phyloP scores from a whole-genome alignment of 2,329 filamentous ascomycete species.

The Alternaria incomplexa region DNA sequence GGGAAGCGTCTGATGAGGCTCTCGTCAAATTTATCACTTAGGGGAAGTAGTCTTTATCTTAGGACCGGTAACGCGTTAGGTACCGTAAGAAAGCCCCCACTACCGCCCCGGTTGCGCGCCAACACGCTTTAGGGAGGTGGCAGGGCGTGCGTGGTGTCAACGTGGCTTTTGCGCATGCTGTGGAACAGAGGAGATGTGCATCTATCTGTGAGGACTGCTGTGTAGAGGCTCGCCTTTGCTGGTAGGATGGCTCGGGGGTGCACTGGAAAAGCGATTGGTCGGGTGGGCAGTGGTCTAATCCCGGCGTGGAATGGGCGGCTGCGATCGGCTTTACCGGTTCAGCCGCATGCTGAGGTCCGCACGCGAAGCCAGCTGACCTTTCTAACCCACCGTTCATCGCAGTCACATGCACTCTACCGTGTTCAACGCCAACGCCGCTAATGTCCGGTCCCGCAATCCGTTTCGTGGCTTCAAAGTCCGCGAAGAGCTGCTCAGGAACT shows the following conservation, averaged over 20 bases:
- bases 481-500: constrained; percentile 8
- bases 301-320: constrained; percentile 6
- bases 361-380: constrained; percentile 18
- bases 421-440: neutral
- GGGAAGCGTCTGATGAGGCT: constrained; percentile 31
- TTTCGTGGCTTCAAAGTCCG: constrained; percentile 32
- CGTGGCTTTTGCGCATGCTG: neutral
- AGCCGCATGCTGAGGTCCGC: neutral
- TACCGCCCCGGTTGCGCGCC: constrained; percentile 7
- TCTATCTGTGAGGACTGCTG: neutral
- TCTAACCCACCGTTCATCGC: neutral
- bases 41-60: constrained; percentile 33
- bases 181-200: neutral
- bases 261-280: neutral
- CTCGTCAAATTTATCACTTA: constrained; percentile 38
- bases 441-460: constrained; percentile 33
- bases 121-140: constrained; percentile 28
- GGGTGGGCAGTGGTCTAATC: neutral
- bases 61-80: constrained; percentile 15
- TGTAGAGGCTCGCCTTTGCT: neutral
- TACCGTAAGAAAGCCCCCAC: neutral
- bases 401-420: neutral
- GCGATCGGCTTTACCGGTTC: constrained; percentile 10
- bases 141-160: neutral
- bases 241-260: neutral